Base-by-base conservation (phyloP, 345 rosid species). In the Populus davidiana region DNA sequence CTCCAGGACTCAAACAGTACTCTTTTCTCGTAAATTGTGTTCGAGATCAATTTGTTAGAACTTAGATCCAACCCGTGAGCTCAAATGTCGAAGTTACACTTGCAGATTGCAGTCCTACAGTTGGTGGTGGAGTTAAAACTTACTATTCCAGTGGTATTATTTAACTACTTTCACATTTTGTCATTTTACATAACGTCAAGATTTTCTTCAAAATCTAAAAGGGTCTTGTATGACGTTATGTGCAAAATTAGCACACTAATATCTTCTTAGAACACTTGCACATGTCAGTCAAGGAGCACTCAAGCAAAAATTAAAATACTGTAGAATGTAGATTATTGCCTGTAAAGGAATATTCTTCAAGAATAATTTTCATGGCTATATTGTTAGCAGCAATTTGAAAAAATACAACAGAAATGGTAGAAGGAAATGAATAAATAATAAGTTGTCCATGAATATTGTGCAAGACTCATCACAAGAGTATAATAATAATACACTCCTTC, bases 21-120 rank as follows among this genome's bases (percentile, higher is more conserved):
- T 74, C 71, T 71, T 75, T 70, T 85, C 85, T 88, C 54, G 87
- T 80, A 75, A 83, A 61, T 80, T 74, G 87, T 78, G 83, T 72
- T 39, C 2, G 8, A n/a, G 63, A n/a, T 56, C 63, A n/a, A 9
- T 56, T 2, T 56, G 13, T 56, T 2, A 56, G 29, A 56, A 56
- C 63, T 9, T 41, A 62, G 75, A 76, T 81, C 82, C 70, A 67
- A 71, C 81, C 82, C 87, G 86, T 83, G 91, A 88, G 29, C 83
- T 71, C 75, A 65, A 52, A 38, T 39, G 62, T 43, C 56, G 74
- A 77, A 43, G 25, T 35, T 13, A 49, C 69, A 70, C 68, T 43
- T 62, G 81, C 70, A 12, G 61, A 59, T 43, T 44, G 81, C 73
- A 12, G 49, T 71, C 72, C 17, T 39, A 70, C 43, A 69, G 31